Evolutionary conservation across 148 eudicot genomes (phyloP), one percentile per base, ranked within the genome.

Genomic region (Vaccinium macrocarpon): DNA sequence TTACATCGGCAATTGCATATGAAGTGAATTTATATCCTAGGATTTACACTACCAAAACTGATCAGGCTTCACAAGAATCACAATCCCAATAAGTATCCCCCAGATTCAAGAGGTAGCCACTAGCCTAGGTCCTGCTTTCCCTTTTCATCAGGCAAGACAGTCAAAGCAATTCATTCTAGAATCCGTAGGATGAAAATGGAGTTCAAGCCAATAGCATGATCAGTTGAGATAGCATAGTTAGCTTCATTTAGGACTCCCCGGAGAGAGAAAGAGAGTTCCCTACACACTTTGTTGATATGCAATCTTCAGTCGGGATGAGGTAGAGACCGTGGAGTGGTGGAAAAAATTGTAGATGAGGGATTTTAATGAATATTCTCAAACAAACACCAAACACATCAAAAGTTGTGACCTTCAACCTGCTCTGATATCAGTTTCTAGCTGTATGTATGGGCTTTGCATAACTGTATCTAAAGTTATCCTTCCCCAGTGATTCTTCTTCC

Each of bases 271-370:
- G 25, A n/a, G 27, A 61, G 68, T 61, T 21, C 9, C n/a, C 27
- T 21, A 11, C 68, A 61, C 27, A n/a, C 68, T 61, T 74, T 42
- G 6, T 74, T 8, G 2, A 35, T 51, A 74, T 1, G 13, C 51
- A 27, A 42, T 46, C 78, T 46, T 75, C n/a, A 42, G 46, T 48
- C 23, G 79, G 5, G 55, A 76, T 76, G 79, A 76, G 79, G 29
- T 61, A 57, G 46, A 42, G 6, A 42, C 46, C 46, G 46, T 42
- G 5, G n/a, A 19, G 64, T 18, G 23, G n/a, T 21, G 52, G 25
- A 8, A 21, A 76, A 46, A 48, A 12, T 4, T 1, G 46, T 14
- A 75, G 15, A 76, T 23, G 29, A 25, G 0, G 19, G 35, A 49
- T 76, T 49, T n/a, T 23, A 50, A 76, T 76, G 0, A 23, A 76